Base-by-base conservation (phyloP, 805 yeast species). In the Candida endomychidarum region DNA sequence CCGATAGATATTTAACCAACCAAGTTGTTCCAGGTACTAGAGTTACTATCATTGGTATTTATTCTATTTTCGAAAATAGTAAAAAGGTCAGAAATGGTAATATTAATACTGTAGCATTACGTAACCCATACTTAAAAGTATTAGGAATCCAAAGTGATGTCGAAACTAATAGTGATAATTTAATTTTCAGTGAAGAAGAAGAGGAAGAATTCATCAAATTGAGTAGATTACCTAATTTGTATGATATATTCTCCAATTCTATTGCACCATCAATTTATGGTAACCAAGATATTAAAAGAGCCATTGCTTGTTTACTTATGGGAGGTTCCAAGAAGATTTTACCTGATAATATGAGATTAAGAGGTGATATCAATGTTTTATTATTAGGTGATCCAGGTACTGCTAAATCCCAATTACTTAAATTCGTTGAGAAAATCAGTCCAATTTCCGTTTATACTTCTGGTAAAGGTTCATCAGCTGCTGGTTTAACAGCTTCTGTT, bases 381-480 rank as follows among this genome's bases (percentile, higher is more conserved):
- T 62, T 93, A 36, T 72, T 95, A 25, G 99, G 99, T 65, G 99
- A 93, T 57, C 99, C 99, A 17, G 99, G 99, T 70, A 93, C 99
- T 15, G 98, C 99, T 37, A 93, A 93, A 61, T 93, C 99, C 8
- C 99, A 93, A 69, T 67, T 93, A 47, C 74, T 93, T 55, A 93
- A 93, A 61, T 93, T 91, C 51, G 98, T 89, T 14, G 98, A 93
- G 59, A 90, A 91, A 57, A 89, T 86, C 15, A 80, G 96, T 3
- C 98, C 98, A 9, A 88, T 91, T 43, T 81, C 98, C 3, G 90
- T 93, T 26, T 93, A 91, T 63, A 91, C 99, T 0, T 89, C 98
- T 0, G 99, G 99, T 70, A 93, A 93, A 58, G 99, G 99, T 56
- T 91, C 99, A 0, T 91, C 98, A 8, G 99, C 99, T 2, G 99